These are phyloP conservation scores for Trichosporon faecale DNA, from an alignment of 1,284 basidiomycete genomes.

Conservation along the genomic window DNA sequence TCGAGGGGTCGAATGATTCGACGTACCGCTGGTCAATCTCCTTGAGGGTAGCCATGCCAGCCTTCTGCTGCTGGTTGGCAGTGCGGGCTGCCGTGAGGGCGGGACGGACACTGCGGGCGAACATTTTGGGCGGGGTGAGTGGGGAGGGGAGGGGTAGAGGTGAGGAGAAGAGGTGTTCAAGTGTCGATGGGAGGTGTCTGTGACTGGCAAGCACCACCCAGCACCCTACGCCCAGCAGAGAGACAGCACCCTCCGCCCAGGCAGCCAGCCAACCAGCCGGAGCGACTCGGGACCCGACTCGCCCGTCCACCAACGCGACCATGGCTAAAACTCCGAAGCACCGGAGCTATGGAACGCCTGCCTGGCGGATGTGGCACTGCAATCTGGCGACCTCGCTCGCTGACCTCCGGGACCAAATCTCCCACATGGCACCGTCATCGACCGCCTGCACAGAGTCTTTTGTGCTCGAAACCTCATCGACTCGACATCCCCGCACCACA, in stretches of 20 bases:
- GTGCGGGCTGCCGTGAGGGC: constrained; percentile 57
- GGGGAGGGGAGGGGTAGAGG: constrained; percentile 19
- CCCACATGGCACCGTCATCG: neutral
- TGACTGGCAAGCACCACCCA: neutral
- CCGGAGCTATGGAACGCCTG: neutral
- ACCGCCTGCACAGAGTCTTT: neutral
- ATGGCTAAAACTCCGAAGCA: neutral
- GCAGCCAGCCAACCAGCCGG: constrained; percentile 12
- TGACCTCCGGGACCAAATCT: neutral
- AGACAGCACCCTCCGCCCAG: no score
- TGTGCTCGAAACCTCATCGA: constrained; percentile 5
- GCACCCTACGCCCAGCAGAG: neutral
- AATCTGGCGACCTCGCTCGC: neutral
- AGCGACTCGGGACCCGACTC: constrained; percentile 11
- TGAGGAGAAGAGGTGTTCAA: constrained; percentile 13
- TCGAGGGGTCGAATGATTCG: neutral
- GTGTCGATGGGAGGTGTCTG: constrained; percentile 25
- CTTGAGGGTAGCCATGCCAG: constrained; percentile 93
- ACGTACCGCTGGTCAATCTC: constrained; percentile 84
- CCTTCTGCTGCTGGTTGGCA: constrained; percentile 60
- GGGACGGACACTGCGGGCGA: constrained; percentile 63
- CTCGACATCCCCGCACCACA: constrained; percentile 2
- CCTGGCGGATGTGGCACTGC: neutral
- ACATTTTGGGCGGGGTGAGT: constrained; percentile 36
- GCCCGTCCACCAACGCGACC: neutral